phyloP scores from a whole-genome alignment of 2,329 filamentous ascomycete genomes.

The Xylaria sp. region DNA sequence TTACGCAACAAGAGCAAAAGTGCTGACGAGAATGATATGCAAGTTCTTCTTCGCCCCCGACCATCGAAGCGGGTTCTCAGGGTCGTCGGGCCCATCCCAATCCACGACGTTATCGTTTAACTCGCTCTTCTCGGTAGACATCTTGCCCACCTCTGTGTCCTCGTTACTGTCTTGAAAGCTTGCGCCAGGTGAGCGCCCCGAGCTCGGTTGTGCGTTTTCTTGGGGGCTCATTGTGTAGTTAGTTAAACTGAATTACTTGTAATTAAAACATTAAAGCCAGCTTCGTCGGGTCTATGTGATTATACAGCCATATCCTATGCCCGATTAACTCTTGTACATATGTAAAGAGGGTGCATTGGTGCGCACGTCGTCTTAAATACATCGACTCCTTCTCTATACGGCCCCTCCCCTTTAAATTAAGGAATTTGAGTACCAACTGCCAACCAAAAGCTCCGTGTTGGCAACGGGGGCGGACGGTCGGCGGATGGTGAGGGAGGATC shows the following conservation, averaged over 20 bases:
- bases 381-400: not conserved
- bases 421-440: not conserved
- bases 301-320: not conserved
- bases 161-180: not conserved
- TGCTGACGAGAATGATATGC: conserved; percentile 20
- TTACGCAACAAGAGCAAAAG: conserved; percentile 16
- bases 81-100: conserved; percentile 24
- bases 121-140: not conserved
- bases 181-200: not conserved
- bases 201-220: not conserved
- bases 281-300: not conserved
- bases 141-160: not conserved
- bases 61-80: conserved; percentile 18
- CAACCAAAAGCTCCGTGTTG: not conserved
- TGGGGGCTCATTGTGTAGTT: not conserved
- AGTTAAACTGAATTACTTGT: not conserved
- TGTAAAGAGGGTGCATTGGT: not conserved
- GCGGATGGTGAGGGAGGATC: conserved; percentile 2
- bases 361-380: not conserved
- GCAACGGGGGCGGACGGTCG: not conserved
- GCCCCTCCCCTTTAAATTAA: not conserved
- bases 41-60: conserved; percentile 11
- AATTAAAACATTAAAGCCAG: no score
- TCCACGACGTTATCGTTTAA: conserved; percentile 13
- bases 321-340: not conserved